phyloP scores from a whole-genome alignment of 2,329 filamentous ascomycete species.

The Sporothrix brunneoviolacea region DNA sequence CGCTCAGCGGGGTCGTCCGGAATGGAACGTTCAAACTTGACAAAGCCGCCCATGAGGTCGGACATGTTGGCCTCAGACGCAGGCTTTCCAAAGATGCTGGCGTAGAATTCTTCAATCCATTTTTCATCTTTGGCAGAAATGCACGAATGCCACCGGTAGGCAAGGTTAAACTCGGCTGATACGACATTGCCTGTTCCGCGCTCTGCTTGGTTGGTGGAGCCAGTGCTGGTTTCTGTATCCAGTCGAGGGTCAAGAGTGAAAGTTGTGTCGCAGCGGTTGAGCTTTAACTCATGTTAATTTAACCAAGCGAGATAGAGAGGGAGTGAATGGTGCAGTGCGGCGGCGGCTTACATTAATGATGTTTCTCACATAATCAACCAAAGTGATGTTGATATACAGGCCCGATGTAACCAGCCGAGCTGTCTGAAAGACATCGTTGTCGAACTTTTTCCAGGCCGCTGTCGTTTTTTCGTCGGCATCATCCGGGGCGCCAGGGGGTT shows the following conservation, averaged over 20 bases:
- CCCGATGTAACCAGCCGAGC: constrained; percentile 68
- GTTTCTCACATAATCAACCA: constrained; percentile 72
- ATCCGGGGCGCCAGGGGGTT: constrained; percentile 41
- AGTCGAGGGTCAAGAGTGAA: constrained; percentile 76
- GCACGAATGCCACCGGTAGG: constrained; percentile 81
- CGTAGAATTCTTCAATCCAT: constrained; percentile 69
- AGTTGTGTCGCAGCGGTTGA: constrained; percentile 64
- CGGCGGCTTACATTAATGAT: constrained; percentile 58
- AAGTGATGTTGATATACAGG: constrained; percentile 71
- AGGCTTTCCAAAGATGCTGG: constrained; percentile 54
- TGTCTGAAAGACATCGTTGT: constrained; percentile 74
- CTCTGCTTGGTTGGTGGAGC: constrained; percentile 52
- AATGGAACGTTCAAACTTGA: constrained; percentile 54
- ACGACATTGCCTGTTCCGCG: constrained; percentile 75
- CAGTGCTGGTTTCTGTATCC: constrained; percentile 52
- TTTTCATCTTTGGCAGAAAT: constrained; percentile 69
- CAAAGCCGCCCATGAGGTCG: constrained; percentile 57
- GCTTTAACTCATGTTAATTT: no score
- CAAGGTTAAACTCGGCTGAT: constrained; percentile 82
- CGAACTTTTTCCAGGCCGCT: constrained; percentile 59
- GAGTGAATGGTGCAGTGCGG: constrained; percentile 14
- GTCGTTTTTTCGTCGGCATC: constrained; percentile 43
- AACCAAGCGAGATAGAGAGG: no score
- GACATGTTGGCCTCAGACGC: constrained; percentile 47
- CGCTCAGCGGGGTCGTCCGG: constrained; percentile 62